Conservation (phyloP, 805 yeast genomes). For the Cyberlindnera subsufficiens region DNA sequence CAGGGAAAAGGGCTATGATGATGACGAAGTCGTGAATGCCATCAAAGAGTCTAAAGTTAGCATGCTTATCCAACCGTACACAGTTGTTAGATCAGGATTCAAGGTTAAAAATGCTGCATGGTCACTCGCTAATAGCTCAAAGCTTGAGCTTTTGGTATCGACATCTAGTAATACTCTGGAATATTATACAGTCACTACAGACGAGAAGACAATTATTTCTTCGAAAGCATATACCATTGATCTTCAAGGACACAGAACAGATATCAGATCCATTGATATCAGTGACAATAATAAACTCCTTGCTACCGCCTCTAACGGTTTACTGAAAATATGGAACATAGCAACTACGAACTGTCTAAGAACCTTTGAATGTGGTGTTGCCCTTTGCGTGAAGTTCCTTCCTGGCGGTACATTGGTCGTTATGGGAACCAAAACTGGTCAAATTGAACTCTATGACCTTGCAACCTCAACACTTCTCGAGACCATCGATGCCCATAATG, state of each 20-base stretch:
- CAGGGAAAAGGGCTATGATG: conserved; percentile 58
- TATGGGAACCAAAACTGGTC: conserved; percentile 85
- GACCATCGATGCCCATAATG: conserved; percentile 70
- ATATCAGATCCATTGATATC: conserved; percentile 76
- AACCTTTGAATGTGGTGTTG: conserved; percentile 85
- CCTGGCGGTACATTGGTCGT: conserved; percentile 90
- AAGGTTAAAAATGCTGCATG: conserved; percentile 66
- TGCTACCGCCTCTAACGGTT: conserved; percentile 89
- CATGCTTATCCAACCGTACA: conserved; percentile 62
- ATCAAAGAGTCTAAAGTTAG: conserved; percentile 43
- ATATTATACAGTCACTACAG: conserved; percentile 52
- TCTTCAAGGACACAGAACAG: conserved; percentile 82
- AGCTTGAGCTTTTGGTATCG: conserved; percentile 57
- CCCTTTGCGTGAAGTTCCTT: conserved; percentile 70
- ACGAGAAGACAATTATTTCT: conserved; percentile 43
- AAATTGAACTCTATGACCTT: conserved; percentile 77
- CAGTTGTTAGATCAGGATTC: conserved; percentile 56
- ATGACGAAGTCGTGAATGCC: conserved; percentile 51
- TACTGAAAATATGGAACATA: conserved; percentile 83
- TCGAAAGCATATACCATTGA: conserved; percentile 57
- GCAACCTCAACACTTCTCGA: conserved; percentile 74
- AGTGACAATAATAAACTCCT: conserved; percentile 75
- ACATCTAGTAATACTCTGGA: conserved; percentile 74
- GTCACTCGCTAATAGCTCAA: conserved; percentile 42
- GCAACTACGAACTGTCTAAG: conserved; percentile 70